Conservation (phyloP, 2,329 filamentous ascomycete genomes). For the Grosmannia penicillata region DNA sequence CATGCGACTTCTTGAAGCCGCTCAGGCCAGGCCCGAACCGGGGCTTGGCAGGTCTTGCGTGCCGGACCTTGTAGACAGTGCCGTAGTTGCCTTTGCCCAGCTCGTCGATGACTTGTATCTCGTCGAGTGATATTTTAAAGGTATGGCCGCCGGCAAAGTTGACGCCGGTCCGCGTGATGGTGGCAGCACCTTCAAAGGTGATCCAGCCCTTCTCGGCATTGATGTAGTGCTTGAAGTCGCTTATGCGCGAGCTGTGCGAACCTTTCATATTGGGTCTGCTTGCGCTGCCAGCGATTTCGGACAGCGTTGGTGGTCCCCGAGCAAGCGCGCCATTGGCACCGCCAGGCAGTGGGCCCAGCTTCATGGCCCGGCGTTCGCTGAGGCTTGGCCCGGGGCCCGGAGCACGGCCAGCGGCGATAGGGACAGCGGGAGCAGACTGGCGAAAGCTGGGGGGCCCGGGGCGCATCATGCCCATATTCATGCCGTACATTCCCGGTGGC, state of each 20-base stretch:
- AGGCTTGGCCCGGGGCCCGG: constrained; percentile 38
- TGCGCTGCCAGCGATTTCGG: constrained; percentile 20
- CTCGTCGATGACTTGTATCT: constrained; percentile 86
- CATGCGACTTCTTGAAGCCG: constrained; percentile 22
- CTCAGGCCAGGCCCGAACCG: constrained; percentile 45
- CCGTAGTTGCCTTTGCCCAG: constrained; percentile 97
- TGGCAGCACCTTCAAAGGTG: constrained; percentile 84
- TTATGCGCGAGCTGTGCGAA: constrained; percentile 33
- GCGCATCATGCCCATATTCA: constrained; percentile 15
- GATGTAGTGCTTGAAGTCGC: constrained; percentile 61
- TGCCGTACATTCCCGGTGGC: constrained; percentile 23
- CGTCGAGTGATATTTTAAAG: constrained; percentile 89
- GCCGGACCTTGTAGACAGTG: constrained; percentile 91
- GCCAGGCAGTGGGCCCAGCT: constrained; percentile 29
- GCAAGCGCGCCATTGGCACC: constrained; percentile 20
- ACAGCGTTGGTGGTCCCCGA: constrained; percentile 26
- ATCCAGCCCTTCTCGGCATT: constrained; percentile 84
- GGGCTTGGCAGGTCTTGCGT: constrained; percentile 50
- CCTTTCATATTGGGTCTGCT: constrained; percentile 17
- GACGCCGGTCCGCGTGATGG: constrained; percentile 77
- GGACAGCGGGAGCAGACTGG: constrained; percentile 37
- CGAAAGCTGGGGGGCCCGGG: constrained; percentile 33
- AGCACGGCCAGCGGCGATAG: constrained; percentile 16
- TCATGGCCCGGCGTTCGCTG: constrained; percentile 52
- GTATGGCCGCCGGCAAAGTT: constrained; percentile 81